phyloP scores from a whole-genome alignment of 2,329 filamentous ascomycete species.

The Pseudogymnoascus sp. region DNA sequence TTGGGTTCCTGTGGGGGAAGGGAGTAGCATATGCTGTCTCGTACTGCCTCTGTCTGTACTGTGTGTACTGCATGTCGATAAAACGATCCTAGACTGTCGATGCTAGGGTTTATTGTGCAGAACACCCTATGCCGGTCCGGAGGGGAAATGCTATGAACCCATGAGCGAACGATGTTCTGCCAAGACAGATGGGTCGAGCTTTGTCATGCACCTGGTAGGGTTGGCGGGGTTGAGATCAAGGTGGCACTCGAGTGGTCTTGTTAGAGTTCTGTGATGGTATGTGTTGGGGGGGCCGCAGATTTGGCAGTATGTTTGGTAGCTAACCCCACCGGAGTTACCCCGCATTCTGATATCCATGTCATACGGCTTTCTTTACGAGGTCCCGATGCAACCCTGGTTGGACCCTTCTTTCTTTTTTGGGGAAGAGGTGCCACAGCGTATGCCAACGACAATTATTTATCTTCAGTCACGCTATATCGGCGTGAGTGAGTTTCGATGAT shows the following conservation, averaged over 20 bases:
- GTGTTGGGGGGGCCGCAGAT: background rate
- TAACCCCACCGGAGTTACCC: conserved; percentile 3
- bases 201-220: background rate
- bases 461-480: background rate
- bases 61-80: background rate
- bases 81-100: background rate
- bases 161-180: background rate
- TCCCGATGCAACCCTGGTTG: background rate
- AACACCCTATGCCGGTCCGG: background rate
- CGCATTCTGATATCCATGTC: background rate
- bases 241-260: background rate
- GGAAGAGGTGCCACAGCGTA: background rate
- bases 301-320: background rate
- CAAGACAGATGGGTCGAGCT: background rate
- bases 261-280: background rate
- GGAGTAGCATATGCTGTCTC: background rate
- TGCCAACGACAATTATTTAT: background rate
- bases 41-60: background rate
- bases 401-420: background rate
- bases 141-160: background rate
- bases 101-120: background rate
- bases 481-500: background rate
- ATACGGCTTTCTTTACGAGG: background rate
- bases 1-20: background rate
- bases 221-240: background rate